phyloP scores from a whole-genome alignment of 2,329 filamentous ascomycete species.

The Alternaria ventricosa region DNA sequence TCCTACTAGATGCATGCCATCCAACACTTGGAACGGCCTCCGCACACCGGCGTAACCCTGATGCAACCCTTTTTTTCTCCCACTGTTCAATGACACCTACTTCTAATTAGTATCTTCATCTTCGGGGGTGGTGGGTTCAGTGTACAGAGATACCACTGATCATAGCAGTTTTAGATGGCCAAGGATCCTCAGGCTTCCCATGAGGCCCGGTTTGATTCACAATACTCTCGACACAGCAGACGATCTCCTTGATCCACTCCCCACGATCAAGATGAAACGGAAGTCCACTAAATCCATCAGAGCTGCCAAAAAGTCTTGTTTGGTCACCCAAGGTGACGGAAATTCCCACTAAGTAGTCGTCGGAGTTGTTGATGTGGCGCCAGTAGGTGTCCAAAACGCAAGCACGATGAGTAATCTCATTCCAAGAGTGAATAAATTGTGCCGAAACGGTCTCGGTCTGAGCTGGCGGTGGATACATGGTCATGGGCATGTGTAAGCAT shows the following conservation, averaged over 20 bases:
- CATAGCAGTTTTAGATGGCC: background rate
- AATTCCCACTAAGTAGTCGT: slow-evolving; percentile 14
- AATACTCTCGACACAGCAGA: background rate
- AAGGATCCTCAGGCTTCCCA: background rate
- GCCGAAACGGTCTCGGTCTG: background rate
- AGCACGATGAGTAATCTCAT: slow-evolving; percentile 8
- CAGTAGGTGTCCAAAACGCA: slow-evolving; percentile 25
- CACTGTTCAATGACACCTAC: slow-evolving; percentile 7
- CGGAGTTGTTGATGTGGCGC: background rate
- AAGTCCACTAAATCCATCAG: background rate
- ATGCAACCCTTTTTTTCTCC: background rate
- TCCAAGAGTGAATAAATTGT: slow-evolving; percentile 22
- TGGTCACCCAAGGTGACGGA: slow-evolving; percentile 11
- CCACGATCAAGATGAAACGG: slow-evolving; percentile 7
- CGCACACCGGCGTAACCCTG: background rate
- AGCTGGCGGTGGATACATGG: slow-evolving; percentile 13
- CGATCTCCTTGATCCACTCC: slow-evolving; percentile 19
- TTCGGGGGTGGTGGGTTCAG: background rate
- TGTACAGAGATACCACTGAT: slow-evolving; percentile 2
- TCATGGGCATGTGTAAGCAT: slow-evolving; percentile 10
- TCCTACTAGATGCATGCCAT: slow-evolving; percentile 16
- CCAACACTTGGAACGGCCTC: slow-evolving; percentile 3
- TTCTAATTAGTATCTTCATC: background rate
- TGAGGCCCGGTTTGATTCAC: background rate
- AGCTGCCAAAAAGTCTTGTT: slow-evolving; percentile 16